These are phyloP conservation scores for Populus hybrid DNA, from an alignment of 441 rosid species.

Conservation along the genomic window DNA sequence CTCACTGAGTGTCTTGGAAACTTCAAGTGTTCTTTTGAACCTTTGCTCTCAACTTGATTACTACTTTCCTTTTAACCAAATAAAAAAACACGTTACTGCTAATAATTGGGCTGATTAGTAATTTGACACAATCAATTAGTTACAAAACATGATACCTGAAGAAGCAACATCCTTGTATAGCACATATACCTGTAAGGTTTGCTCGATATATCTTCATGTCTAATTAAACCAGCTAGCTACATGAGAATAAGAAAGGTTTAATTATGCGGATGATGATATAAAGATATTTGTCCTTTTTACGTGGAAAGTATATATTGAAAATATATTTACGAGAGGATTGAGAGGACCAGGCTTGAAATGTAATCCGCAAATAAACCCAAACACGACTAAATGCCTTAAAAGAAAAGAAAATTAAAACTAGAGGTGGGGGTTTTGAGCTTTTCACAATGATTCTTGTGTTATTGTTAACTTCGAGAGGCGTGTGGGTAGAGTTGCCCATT, in stretches of 20 bases:
- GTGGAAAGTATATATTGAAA: too few relatives aligned
- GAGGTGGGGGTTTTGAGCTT: too few relatives aligned
- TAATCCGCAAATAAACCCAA: too few relatives aligned
- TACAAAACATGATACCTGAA: neutral
- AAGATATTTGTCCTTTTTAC: neutral
- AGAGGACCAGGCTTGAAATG: too few relatives aligned
- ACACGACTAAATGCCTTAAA: too few relatives aligned
- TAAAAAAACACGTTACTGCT: neutral
- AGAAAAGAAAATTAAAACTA: too few relatives aligned
- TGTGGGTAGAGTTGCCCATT: rapidly evolving
- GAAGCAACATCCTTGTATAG: neutral
- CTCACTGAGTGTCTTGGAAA: constrained; percentile 30
- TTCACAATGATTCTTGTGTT: too few relatives aligned
- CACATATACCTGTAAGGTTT: neutral
- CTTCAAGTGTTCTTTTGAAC: constrained; percentile 28
- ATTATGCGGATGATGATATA: neutral
- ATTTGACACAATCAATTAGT: neutral
- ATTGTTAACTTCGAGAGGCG: too few relatives aligned
- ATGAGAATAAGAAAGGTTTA: neutral
- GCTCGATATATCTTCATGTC: neutral
- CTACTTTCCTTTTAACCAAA: constrained; percentile 7
- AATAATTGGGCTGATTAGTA: neutral
- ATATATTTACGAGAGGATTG: too few relatives aligned
- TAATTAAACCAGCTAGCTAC: neutral
- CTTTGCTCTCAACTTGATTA: constrained; percentile 19